Conservation (phyloP, 768 basidiomycete genomes). For the Arthromyces matolae region DNA sequence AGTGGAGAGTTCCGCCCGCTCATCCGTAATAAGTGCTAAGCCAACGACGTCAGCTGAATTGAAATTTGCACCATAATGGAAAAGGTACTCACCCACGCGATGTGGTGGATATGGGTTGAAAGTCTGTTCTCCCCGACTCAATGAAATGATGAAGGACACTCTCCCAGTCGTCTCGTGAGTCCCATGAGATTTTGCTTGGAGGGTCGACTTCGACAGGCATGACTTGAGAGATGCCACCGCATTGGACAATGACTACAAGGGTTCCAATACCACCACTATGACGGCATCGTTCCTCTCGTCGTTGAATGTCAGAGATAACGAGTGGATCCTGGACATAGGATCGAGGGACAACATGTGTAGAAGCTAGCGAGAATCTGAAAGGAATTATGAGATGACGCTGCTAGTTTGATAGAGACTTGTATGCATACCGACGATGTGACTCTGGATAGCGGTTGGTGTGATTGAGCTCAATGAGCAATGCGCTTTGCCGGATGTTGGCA, state of each 20-base stretch:
- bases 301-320: conserved; percentile 71
- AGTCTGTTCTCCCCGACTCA: conserved; percentile 68
- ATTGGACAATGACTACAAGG: conserved; percentile 72
- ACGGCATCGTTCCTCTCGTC: conserved; percentile 77
- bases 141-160: conserved; percentile 68
- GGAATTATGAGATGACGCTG: conserved; percentile 7
- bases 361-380: conserved; percentile 60
- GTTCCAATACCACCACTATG: conserved; percentile 74
- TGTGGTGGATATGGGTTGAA: conserved; percentile 80
- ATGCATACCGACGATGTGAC: conserved; percentile 60
- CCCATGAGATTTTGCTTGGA: conserved; percentile 74
- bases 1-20: conserved; percentile 10
- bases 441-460: conserved; percentile 51
- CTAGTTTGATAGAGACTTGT: conserved; percentile 14
- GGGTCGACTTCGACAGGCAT: conserved; percentile 87
- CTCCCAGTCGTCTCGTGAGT: conserved; percentile 69
- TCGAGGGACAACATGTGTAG: conserved; percentile 69
- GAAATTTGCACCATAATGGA: conserved; percentile 6
- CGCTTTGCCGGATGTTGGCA: conserved; percentile 73
- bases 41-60: conserved; percentile 3
- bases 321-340: conserved; percentile 73
- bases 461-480: conserved; percentile 66
- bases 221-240: conserved; percentile 71
- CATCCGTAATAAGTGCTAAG: conserved; percentile 43
- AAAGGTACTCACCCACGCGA: conserved; percentile 59